Evolutionary conservation across 345 rosid genomes (phyloP).

Genomic region (Microcos paniculata): DNA sequence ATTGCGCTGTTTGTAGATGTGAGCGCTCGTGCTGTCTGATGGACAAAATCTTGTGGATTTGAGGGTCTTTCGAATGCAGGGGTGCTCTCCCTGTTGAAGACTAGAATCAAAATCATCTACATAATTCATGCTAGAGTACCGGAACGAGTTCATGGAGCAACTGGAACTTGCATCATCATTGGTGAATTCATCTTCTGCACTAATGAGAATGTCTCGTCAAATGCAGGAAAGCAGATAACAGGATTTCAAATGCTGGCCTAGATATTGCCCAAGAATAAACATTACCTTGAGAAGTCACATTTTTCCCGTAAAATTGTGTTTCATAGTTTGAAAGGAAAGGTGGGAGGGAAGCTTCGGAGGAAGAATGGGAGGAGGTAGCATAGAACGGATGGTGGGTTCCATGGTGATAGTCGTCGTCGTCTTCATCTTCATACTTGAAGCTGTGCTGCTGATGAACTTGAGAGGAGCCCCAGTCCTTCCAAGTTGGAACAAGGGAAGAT

Average conservation of each 20-base stretch:
- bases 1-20: neutral
- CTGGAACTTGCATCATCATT: constrained; percentile 50
- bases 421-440: constrained; percentile 46
- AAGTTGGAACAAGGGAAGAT: constrained; percentile 61
- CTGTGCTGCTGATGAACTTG: constrained; percentile 36
- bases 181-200: constrained; percentile 36
- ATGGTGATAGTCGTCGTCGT: constrained; percentile 25
- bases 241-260: neutral
- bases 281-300: constrained; percentile 34
- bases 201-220: neutral
- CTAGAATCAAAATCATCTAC: constrained; percentile 38
- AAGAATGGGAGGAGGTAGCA: constrained; percentile 43
- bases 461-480: constrained; percentile 42
- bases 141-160: constrained; percentile 50
- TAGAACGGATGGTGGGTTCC: constrained; percentile 37
- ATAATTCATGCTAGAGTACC: constrained; percentile 40
- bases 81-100: constrained; percentile 24
- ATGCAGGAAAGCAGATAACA: neutral
- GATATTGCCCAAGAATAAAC: neutral
- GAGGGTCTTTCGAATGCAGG: constrained; percentile 19
- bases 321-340: constrained; percentile 25
- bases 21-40: constrained; percentile 15
- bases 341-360: constrained; percentile 56
- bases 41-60: constrained; percentile 48
- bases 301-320: constrained; percentile 13